These are phyloP conservation scores for Penicillium hesseltinei DNA, from an alignment of 2,329 filamentous ascomycete genomes.

Conservation along the genomic window DNA sequence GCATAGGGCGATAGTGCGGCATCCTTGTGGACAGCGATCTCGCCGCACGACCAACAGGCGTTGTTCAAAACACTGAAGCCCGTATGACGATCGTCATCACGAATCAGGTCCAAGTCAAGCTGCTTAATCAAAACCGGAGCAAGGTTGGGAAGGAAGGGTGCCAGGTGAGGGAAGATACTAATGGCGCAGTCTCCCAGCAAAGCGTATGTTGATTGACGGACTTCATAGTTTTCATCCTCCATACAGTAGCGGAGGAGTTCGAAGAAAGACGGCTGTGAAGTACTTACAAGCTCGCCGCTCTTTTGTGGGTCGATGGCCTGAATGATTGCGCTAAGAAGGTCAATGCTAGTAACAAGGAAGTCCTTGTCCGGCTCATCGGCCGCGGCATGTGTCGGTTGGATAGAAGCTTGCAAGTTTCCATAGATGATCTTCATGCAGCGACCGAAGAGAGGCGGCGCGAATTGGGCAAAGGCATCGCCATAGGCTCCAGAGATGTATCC, in stretches of 20 bases:
- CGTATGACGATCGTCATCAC: conserved; percentile 77
- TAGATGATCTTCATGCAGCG: conserved; percentile 91
- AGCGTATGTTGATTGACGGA: conserved; percentile 93
- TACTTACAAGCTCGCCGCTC: conserved; percentile 72
- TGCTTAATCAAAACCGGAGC: conserved; percentile 80
- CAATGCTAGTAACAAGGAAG: conserved; percentile 91
- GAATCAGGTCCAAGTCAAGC: conserved; percentile 73
- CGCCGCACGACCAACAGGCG: conserved; percentile 93
- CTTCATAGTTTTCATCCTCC: conserved; percentile 86
- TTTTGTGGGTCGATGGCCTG: conserved; percentile 76
- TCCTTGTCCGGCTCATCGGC: conserved; percentile 87
- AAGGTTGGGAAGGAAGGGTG: conserved; percentile 68
- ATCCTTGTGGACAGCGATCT: conserved; percentile 79
- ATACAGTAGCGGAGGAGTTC: conserved; percentile 88
- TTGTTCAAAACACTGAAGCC: conserved; percentile 96
- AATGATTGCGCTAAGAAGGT: conserved; percentile 88
- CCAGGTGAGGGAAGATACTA: conserved; percentile 80
- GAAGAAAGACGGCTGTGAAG: conserved; percentile 80
- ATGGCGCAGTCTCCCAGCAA: conserved; percentile 92
- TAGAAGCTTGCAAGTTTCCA: conserved; percentile 78
- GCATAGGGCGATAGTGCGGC: conserved; percentile 72
- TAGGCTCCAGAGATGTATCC: conserved; percentile 91
- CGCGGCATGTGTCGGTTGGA: conserved; percentile 57
- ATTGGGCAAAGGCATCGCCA: conserved; percentile 76
- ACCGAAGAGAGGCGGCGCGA: conserved; percentile 79